Percentiles rank a stretch among this genome's conserved stretches.
phyloP scores from a whole-genome alignment of 1,284 basidiomycete genomes.

The Ganoderma lingzhi region DNA sequence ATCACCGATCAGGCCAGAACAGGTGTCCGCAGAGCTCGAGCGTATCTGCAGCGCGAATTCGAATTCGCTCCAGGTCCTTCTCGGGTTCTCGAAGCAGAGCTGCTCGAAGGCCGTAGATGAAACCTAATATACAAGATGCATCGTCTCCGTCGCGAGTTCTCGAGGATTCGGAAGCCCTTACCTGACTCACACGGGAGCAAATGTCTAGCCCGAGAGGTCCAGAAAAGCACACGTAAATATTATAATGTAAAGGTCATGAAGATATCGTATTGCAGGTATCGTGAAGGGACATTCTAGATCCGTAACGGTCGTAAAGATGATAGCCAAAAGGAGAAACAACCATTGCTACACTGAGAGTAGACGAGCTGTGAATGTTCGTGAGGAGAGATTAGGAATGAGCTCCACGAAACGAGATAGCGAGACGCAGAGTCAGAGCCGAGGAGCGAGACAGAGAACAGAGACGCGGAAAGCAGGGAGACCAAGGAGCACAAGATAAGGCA shows the following conservation, averaged over 20 bases:
- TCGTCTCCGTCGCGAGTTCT: background rate
- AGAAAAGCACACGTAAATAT: slow-evolving; percentile 19
- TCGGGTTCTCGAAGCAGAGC: slow-evolving; percentile 7
- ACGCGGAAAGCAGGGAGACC: slow-evolving; percentile 18
- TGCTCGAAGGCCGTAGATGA: background rate
- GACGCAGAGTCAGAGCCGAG: slow-evolving; percentile 24
- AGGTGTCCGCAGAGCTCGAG: background rate
- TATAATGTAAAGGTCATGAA: slow-evolving; percentile 32
- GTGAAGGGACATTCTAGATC: slow-evolving; percentile 30
- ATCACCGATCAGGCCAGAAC: slow-evolving; percentile 6
- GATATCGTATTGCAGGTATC: slow-evolving; percentile 36
- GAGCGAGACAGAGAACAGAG: slow-evolving; percentile 15
- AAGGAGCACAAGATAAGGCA: slow-evolving; percentile 5
- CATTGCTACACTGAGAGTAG: slow-evolving; percentile 34
- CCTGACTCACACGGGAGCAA: slow-evolving; percentile 1
- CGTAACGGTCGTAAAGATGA: slow-evolving; percentile 30
- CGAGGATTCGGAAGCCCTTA: background rate
- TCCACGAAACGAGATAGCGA: slow-evolving; percentile 22
- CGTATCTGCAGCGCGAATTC: background rate
- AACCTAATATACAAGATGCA: background rate
- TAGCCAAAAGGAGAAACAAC: slow-evolving; percentile 29
- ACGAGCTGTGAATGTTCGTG: slow-evolving; percentile 27
- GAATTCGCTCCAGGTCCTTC: background rate
- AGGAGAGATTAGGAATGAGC: slow-evolving; percentile 13
- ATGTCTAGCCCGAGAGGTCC: background rate